phyloP scores from a whole-genome alignment of 1,139 yeast genomes.

The Kodamaea derodonti region DNA sequence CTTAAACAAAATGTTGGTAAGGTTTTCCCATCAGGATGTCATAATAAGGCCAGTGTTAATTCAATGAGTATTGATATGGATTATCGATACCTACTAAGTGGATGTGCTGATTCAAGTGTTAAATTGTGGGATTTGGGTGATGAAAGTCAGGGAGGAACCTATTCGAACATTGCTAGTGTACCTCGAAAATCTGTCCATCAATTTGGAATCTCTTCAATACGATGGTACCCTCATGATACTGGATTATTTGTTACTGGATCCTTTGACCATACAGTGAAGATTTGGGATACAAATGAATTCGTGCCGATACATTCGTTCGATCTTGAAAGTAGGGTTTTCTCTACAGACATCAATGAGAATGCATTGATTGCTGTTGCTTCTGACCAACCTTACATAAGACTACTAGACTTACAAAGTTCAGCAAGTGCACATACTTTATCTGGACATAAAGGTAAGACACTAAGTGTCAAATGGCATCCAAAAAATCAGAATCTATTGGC shows the following conservation, averaged over 20 bases:
- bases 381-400: constrained; percentile 66
- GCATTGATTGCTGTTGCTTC: constrained; percentile 68
- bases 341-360: constrained; percentile 44
- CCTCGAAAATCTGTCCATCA: constrained; percentile 57
- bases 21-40: constrained; percentile 39
- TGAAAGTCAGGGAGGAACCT: constrained; percentile 4
- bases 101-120: constrained; percentile 74
- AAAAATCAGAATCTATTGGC: constrained; percentile 56
- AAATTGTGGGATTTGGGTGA: constrained; percentile 54
- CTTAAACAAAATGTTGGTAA: constrained; percentile 23
- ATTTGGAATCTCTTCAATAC: constrained; percentile 68
- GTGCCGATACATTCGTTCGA: constrained; percentile 64
- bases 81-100: constrained; percentile 56
- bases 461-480: constrained; percentile 79
- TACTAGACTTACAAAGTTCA: constrained; percentile 69
- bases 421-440: constrained; percentile 66
- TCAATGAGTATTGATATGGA: constrained; percentile 62
- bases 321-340: constrained; percentile 47
- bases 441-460: constrained; percentile 62
- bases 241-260: constrained; percentile 85
- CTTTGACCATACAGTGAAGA: constrained; percentile 69
- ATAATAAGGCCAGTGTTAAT: constrained; percentile 53
- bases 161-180: constrained; percentile 33
- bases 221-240: constrained; percentile 89
- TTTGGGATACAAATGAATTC: constrained; percentile 76